Base-by-base conservation (phyloP, 805 yeast species). In the Saturnispora ahearnii region DNA sequence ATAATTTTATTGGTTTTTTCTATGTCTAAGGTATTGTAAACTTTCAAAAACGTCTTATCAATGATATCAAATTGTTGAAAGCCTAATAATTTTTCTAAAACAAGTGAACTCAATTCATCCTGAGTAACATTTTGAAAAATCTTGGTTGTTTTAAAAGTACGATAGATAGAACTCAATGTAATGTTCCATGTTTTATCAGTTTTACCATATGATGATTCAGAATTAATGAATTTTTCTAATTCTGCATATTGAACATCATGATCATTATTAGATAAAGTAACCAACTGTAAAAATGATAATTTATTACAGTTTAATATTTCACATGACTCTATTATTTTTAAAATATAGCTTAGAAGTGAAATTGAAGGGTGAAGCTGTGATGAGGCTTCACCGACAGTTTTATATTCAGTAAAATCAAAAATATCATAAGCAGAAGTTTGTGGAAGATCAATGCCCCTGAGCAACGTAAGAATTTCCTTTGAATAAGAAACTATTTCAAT, bases 241-340 rank as follows among this genome's bases (percentile, higher is more conserved):
- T 64, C 61, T 7, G 30, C n/a, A 7, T 55, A 37, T 48, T 66
- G 70, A 4, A n/a, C 51, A 1, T 50, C 22, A 18, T 44, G 33
- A 5, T 50, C 45, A 1, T 60, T 37, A 8, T 54, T 51, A 11
- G 61, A 53, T 8, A 66, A 52, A 8, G 49, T 38, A 9, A 55
- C 51, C 8, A 66, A 55, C 36, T 64, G 58, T n/a, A 51, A 41
- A 13, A 65, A 46, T 0, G 68, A 55, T 3, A 64, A 44, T 7
- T 55, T 59, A 44, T 59, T 64, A 1, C 61, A 57, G 40, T 56
- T 58, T 9, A 66, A 48, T 26, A 65, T 49, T 50, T 64, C 64
- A 11, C 59, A 64, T 9, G 60, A 55, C 40, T 62, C 63, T 24
- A 65, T 60, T n/a, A 52, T 49, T 29, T 55, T 55, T 4, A 51